A percentile compares a stretch with the other conserved stretches of the same genome.
These are phyloP conservation scores for Neocallimastix lanati DNA, from an alignment of 192 early-diverging fungal species.

Conservation along the genomic window DNA sequence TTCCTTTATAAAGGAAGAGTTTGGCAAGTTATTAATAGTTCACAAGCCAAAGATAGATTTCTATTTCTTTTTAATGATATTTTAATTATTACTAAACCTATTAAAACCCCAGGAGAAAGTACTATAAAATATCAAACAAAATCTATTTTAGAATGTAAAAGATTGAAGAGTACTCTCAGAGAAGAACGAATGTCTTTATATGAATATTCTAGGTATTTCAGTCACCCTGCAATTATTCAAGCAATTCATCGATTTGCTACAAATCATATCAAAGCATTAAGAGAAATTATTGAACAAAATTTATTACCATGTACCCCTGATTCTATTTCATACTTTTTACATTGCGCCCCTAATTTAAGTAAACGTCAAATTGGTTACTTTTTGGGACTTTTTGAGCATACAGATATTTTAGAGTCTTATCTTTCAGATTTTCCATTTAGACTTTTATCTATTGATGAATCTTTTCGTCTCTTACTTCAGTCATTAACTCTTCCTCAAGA, in stretches of 20 bases:
- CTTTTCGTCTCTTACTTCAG: slow-evolving; percentile 29
- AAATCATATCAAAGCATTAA: slow-evolving; percentile 30
- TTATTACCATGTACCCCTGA: slow-evolving; percentile 31
- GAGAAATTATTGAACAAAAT: slow-evolving; percentile 33
- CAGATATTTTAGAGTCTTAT: slow-evolving; percentile 33
- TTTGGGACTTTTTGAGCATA: slow-evolving; percentile 26
- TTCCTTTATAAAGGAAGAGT: slow-evolving; percentile 36
- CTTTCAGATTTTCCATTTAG: slow-evolving; percentile 32
- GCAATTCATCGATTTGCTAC: slow-evolving; percentile 37
- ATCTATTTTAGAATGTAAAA: background rate
- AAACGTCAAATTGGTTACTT: slow-evolving; percentile 34
- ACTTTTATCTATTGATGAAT: slow-evolving; percentile 33
- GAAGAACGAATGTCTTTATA: background rate
- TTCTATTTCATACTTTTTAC: slow-evolving; percentile 45
- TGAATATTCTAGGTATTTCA: background rate
- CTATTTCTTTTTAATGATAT: slow-evolving; percentile 47
- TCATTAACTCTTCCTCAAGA: slow-evolving; percentile 31
- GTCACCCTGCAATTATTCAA: slow-evolving; percentile 25
- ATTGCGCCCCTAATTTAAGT: slow-evolving; percentile 40
- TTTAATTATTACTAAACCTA: slow-evolving; percentile 34
- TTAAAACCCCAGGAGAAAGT: background rate
- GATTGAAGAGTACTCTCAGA: background rate
- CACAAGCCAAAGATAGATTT: slow-evolving; percentile 46
- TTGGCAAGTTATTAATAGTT: slow-evolving; percentile 41
- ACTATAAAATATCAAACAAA: background rate